phyloP scores from a whole-genome alignment of 805 yeast genomes.

The Yamadazyma sp. region DNA sequence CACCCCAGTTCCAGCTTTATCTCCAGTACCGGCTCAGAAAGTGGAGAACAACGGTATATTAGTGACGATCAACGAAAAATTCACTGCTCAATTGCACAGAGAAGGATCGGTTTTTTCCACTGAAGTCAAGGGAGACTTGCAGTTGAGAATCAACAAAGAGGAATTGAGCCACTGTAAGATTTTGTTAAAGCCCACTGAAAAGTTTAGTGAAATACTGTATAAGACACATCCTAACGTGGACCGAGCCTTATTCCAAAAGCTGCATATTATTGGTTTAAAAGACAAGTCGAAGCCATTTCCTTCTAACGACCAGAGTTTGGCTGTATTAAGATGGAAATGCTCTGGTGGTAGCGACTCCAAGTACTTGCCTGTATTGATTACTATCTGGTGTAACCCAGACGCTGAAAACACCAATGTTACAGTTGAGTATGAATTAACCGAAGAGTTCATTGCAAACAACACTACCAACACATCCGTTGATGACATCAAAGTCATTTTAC shows the following conservation, averaged over 20 bases:
- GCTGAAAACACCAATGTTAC: conserved; percentile 65
- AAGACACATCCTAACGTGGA: conserved; percentile 98
- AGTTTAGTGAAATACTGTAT: conserved; percentile 59
- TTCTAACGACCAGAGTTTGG: conserved; percentile 82
- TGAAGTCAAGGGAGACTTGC: conserved; percentile 89
- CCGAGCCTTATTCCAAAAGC: conserved; percentile 60
- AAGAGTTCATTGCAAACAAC: conserved; percentile 27
- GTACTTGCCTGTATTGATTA: conserved; percentile 67
- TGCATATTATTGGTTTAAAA: conserved; percentile 66
- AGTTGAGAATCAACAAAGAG: conserved; percentile 80
- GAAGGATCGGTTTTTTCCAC: conserved; percentile 72
- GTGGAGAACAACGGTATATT: conserved; percentile 72
- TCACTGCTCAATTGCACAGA: conserved; percentile 74
- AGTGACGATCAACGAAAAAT: conserved; percentile 72
- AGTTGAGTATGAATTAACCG: conserved; percentile 79
- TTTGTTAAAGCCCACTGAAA: conserved; percentile 50
- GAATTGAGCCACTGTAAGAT: conserved; percentile 67
- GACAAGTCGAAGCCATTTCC: conserved; percentile 84
- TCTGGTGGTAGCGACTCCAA: conserved; percentile 57
- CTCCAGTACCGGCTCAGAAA: conserved; percentile 21
- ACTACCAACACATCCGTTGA: conserved; percentile 31
- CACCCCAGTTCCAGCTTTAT: conserved; percentile 16
- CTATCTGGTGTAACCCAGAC: conserved; percentile 79
- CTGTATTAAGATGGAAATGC: conserved; percentile 92
- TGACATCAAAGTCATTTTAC: conserved; percentile 59